Percentiles rank a stretch among this genome's conserved stretches.
Evolutionary conservation across 2,329 filamentous ascomycete genomes (phyloP).

Genomic region (Phaeophleospora eucalypticola): DNA sequence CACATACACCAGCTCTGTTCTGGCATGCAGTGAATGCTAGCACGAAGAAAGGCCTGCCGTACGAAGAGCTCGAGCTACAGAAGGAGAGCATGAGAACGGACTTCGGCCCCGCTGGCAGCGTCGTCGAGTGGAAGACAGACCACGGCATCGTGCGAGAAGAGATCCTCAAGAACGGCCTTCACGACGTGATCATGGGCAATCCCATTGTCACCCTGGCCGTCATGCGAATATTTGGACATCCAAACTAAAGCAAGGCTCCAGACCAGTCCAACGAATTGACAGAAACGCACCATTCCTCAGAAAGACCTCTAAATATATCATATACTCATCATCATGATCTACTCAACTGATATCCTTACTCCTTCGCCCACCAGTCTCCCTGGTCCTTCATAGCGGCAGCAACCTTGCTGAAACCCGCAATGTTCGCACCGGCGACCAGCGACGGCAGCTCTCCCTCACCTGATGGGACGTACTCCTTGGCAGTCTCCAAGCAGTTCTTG

Average conservation of each 20-base stretch:
- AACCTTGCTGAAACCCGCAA: conserved; percentile 97
- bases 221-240: conserved; percentile 45
- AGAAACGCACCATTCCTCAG: too few relatives aligned
- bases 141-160: conserved; percentile 52
- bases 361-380: conserved; percentile 75
- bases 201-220: conserved; percentile 52
- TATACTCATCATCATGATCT: too few relatives aligned
- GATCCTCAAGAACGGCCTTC: conserved; percentile 53
- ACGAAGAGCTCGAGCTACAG: conserved; percentile 44
- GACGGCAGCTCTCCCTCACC: conserved; percentile 81
- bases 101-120: conserved; percentile 49
- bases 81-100: conserved; percentile 40
- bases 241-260: too few relatives aligned
- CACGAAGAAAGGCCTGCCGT: conserved; percentile 33
- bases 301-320: too few relatives aligned
- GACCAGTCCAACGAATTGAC: too few relatives aligned
- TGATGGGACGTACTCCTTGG: conserved; percentile 78
- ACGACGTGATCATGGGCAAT: conserved; percentile 58
- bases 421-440: conserved; percentile 90
- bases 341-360: too few relatives aligned
- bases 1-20: conserved; percentile 49
- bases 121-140: conserved; percentile 45
- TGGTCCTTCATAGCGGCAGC: conserved; percentile 91
- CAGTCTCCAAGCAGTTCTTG: conserved; percentile 80
- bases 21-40: conserved; percentile 55